Percentiles rank a stretch among this genome's conserved stretches.
These are phyloP conservation scores for Xylariales sp. DNA, from an alignment of 2,329 filamentous ascomycete genomes.

Conservation along the genomic window DNA sequence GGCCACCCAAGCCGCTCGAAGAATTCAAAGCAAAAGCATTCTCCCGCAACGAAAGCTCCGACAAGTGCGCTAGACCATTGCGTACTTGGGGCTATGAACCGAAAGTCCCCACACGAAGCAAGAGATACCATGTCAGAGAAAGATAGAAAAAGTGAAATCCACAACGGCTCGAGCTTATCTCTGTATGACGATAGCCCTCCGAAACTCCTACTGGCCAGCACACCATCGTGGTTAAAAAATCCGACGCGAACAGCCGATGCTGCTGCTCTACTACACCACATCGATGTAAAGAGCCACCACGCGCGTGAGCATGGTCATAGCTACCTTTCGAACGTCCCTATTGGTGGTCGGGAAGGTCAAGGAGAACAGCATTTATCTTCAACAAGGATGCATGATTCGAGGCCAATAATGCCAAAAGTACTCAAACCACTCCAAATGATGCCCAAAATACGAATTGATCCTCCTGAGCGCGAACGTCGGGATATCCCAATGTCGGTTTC, in stretches of 20 bases:
- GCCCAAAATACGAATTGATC: constrained; percentile 13
- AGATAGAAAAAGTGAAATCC: background rate
- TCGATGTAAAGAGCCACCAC: constrained; percentile 37
- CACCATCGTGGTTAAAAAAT: constrained; percentile 47
- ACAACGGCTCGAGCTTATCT: constrained; percentile 3
- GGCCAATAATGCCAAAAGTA: background rate
- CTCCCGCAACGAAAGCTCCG: background rate
- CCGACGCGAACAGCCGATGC: constrained; percentile 45
- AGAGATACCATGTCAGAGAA: background rate
- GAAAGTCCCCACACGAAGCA: background rate
- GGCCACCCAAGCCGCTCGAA: constrained; percentile 31
- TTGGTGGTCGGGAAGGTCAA: constrained; percentile 9
- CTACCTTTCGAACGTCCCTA: constrained; percentile 21
- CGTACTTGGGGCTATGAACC: background rate
- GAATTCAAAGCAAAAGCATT: constrained; percentile 8
- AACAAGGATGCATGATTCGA: background rate
- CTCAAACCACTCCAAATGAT: background rate
- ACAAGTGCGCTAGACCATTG: background rate
- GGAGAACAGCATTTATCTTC: background rate
- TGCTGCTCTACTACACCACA: constrained; percentile 41
- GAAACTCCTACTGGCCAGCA: constrained; percentile 42
- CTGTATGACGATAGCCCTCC: constrained; percentile 31
- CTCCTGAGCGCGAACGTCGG: background rate
- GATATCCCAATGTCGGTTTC: constrained; percentile 20
- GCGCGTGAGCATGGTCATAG: constrained; percentile 26